Percentiles rank a stretch among this genome's conserved stretches.
These are phyloP conservation scores for Salix koriyanagi DNA, from an alignment of 345 rosid genomes.

Conservation along the genomic window DNA sequence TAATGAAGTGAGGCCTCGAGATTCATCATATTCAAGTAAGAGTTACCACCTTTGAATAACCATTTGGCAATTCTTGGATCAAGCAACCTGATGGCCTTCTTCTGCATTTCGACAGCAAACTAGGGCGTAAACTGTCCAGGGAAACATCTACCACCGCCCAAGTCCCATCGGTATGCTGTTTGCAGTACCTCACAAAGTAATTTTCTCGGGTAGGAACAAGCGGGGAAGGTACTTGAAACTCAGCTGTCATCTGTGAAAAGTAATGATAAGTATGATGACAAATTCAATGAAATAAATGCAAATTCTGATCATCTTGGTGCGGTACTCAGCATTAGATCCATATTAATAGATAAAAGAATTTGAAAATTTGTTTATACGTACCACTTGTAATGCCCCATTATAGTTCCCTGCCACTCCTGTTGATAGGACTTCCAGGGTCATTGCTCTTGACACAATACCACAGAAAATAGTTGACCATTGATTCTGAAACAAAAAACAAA, in stretches of 20 bases:
- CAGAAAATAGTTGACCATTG: slow-evolving; percentile 87
- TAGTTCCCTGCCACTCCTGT: slow-evolving; percentile 97
- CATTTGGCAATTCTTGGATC: slow-evolving; percentile 84
- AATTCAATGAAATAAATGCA: neutral
- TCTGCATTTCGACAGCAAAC: slow-evolving; percentile 44
- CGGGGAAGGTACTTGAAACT: slow-evolving; percentile 90
- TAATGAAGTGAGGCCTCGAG: neutral
- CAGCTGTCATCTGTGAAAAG: slow-evolving; percentile 70
- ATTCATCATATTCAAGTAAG: neutral
- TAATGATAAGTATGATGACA: neutral
- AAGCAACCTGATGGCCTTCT: slow-evolving; percentile 95
- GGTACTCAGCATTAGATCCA: neutral
- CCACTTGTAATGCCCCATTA: slow-evolving; percentile 98
- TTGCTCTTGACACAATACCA: slow-evolving; percentile 81
- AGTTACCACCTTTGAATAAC: slow-evolving; percentile 75
- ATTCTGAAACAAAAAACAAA: slow-evolving; percentile 39
- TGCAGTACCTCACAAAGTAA: slow-evolving; percentile 84
- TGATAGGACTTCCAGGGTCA: slow-evolving; percentile 87
- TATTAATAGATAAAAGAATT: neutral
- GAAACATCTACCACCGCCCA: slow-evolving; percentile 99
- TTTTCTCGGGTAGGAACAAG: slow-evolving; percentile 78
- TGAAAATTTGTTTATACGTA: slow-evolving; percentile 15
- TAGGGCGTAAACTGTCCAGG: slow-evolving; percentile 59
- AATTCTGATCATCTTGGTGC: neutral
- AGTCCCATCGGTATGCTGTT: slow-evolving; percentile 64